These are phyloP conservation scores for Hortaea werneckii DNA, from an alignment of 2,329 filamentous ascomycete species.

Conservation along the genomic window DNA sequence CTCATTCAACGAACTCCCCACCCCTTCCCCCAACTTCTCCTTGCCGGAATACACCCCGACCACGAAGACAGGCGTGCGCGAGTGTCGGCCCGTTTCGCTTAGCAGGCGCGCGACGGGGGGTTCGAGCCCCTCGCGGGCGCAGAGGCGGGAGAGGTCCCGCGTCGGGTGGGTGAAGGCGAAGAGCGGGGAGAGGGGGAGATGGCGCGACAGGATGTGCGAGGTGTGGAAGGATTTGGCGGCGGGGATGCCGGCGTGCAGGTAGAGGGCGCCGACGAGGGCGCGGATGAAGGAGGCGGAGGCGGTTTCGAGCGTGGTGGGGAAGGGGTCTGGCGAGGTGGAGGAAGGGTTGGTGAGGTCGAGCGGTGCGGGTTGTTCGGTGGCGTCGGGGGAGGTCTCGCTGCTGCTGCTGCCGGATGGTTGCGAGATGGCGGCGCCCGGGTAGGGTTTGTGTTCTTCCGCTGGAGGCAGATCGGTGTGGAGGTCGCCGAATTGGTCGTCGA, in stretches of 20 bases:
- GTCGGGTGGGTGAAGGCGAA: constrained; percentile 81
- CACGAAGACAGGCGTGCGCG: constrained; percentile 79
- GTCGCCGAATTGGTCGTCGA: constrained; percentile 80
- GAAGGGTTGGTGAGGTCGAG: no score
- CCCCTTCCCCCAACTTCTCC: constrained; percentile 88
- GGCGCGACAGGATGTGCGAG: constrained; percentile 59
- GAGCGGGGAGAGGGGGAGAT: constrained; percentile 49
- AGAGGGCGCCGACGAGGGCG: constrained; percentile 73
- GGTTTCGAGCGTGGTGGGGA: constrained; percentile 38
- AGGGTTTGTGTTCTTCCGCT: constrained; percentile 16
- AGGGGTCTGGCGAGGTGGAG: not conserved
- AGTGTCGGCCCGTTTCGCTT: constrained; percentile 79
- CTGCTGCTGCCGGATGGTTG: not conserved
- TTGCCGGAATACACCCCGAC: constrained; percentile 87
- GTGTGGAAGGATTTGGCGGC: constrained; percentile 74
- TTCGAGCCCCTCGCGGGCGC: constrained; percentile 82
- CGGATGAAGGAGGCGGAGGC: constrained; percentile 71
- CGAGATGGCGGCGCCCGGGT: constrained; percentile 10
- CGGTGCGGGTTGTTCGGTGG: not conserved
- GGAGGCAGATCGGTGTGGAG: constrained; percentile 24
- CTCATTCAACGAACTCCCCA: constrained; percentile 65
- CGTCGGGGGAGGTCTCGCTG: not conserved
- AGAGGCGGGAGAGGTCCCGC: constrained; percentile 72
- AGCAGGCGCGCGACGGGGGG: constrained; percentile 75
- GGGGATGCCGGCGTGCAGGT: constrained; percentile 70